Evolutionary conservation across 495 filamentous ascomycete species (phyloP).

Genomic region (Ascobolus immersus): DNA sequence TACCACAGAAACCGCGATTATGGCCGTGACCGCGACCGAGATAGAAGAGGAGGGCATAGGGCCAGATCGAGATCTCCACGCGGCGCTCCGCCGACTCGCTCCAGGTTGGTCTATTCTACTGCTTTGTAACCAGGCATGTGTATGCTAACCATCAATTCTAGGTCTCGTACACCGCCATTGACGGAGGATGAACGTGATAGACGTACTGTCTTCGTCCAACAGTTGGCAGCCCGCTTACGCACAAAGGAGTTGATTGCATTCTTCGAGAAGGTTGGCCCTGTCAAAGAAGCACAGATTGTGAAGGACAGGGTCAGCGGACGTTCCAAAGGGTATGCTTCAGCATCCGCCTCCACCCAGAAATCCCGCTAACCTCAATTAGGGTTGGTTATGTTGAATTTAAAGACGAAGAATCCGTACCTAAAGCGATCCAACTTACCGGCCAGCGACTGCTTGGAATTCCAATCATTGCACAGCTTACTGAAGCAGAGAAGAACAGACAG

Average conservation of each 20-base stretch:
- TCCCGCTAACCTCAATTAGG: slow-evolving; percentile 24
- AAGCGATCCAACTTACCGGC: slow-evolving; percentile 92
- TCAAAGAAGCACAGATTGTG: slow-evolving; percentile 97
- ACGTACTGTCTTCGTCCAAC: slow-evolving; percentile 93
- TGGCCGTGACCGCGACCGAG: slow-evolving; percentile 51
- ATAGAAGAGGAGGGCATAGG: slow-evolving; percentile 29
- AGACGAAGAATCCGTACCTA: slow-evolving; percentile 74
- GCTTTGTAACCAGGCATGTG: no score
- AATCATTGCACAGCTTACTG: slow-evolving; percentile 92
- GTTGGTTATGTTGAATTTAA: slow-evolving; percentile 99
- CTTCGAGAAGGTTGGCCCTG: slow-evolving; percentile 86
- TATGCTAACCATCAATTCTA: slow-evolving; percentile 8
- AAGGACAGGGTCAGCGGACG: slow-evolving; percentile 90
- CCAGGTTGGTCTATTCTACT: slow-evolving; percentile 13
- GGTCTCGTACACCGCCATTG: slow-evolving; percentile 28
- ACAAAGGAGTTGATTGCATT: slow-evolving; percentile 84
- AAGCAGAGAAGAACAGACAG: slow-evolving; percentile 98
- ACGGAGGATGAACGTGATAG: slow-evolving; percentile 93
- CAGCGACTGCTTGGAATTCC: slow-evolving; percentile 97
- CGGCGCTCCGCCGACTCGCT: slow-evolving; percentile 13
- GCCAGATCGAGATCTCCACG: slow-evolving; percentile 28
- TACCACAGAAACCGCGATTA: slow-evolving; percentile 58
- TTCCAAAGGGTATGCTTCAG: slow-evolving; percentile 65
- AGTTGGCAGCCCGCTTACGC: slow-evolving; percentile 74
- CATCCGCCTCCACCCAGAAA: background rate